These are phyloP conservation scores for Simmondsia chinensis DNA, from an alignment of 148 eudicot genomes.

Conservation along the genomic window DNA sequence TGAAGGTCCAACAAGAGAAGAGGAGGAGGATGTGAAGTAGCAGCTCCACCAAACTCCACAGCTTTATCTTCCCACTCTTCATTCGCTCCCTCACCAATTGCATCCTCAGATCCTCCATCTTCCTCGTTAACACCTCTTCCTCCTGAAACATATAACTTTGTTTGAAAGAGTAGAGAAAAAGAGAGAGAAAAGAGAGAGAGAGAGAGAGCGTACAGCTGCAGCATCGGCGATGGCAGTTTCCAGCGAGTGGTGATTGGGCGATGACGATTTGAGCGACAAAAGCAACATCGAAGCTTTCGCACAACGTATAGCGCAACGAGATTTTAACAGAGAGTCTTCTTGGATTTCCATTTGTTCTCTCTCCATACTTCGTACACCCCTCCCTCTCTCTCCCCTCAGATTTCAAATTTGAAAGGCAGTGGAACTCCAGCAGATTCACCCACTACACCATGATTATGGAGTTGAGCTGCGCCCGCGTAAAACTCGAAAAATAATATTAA, in stretches of 20 bases:
- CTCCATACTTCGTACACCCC: too few species aligned
- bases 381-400: too few species aligned
- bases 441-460: too few species aligned
- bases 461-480: too few species aligned
- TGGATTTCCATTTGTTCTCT: too few species aligned
- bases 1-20: slow-evolving; percentile 13
- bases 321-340: too few species aligned
- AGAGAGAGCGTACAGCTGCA: too few species aligned
- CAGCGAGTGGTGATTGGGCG: too few species aligned
- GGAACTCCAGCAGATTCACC: too few species aligned
- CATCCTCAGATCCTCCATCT: slow-evolving; percentile 17
- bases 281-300: slow-evolving; percentile 28
- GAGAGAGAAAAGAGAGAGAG: slow-evolving; percentile 4
- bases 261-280: slow-evolving; percentile 8
- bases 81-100: slow-evolving; percentile 19
- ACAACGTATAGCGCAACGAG: slow-evolving; percentile 13
- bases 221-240: too few species aligned
- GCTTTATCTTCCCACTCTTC: slow-evolving; percentile 16
- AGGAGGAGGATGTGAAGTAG: slow-evolving; percentile 13
- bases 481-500: too few species aligned
- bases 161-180: slow-evolving; percentile 1
- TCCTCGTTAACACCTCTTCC: slow-evolving; percentile 15
- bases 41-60: slow-evolving; percentile 17
- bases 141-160: slow-evolving; percentile 6
- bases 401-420: too few species aligned